Base-by-base conservation (phyloP, 371 early-diverging fungal species). In the Mucor circinelloides region DNA sequence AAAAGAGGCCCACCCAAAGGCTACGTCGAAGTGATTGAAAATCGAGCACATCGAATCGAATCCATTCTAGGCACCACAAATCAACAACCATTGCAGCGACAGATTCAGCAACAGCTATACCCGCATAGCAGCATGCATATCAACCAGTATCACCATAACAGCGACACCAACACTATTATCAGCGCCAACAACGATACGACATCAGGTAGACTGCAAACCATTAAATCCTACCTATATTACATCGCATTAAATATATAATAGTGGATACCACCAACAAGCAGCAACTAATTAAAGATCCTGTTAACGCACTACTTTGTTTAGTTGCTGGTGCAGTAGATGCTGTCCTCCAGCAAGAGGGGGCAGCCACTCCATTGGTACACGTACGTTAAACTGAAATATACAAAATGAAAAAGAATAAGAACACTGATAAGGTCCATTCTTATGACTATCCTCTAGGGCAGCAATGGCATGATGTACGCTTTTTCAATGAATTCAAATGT, bases 1-100 rank as follows among this genome's bases (percentile, higher is more conserved):
- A 80, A 78, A 50, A 75, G 90, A 38, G 93, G 93, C 0, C 93
- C 93, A 13, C 89, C 90, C 28, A 92, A 91, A 73, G 89, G 89
- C 9, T 87, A 88, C 70, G 88, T 89, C 21, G 93, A 91, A 55
- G 83, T 87, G 12, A 92, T 92, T 54, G 91, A 90, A 59, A 86
- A 79, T 69, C 75, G 91, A 52, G 81, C 89, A n/a, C 88, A 87
- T 72, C 87, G 87, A 58, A 86, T 89, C 32, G 88, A 92, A 66
- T 86, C 83, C 21, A 78, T 92, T 58, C 73, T 91, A 23, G 56
- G 57, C 9, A 69, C 57, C n/a, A 28, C 58, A 56, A 28, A 63
- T 13, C 50, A 63, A 1, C 46, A 48, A 21, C 59, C 58, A 40
- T 32, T 31, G 10, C 58, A 58, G 6, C 58, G 38, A 25, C 44